Conservation (phyloP, 257 asterid genomes). For the Fraxinus pennsylvanica region DNA sequence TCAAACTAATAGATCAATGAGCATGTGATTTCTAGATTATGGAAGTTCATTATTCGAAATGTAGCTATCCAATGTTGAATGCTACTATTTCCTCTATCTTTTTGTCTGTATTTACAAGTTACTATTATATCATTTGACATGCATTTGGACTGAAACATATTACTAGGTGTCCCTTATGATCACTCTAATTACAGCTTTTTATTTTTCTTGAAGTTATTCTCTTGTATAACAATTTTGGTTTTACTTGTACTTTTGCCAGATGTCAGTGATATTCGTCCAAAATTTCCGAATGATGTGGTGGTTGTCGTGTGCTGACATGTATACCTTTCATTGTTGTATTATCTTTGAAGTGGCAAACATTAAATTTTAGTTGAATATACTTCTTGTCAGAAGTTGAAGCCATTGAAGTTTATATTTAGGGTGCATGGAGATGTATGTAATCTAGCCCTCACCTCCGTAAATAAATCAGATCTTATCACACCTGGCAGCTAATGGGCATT, state of each 20-base stretch:
- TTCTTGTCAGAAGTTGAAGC: too few relatives aligned
- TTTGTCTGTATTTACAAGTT: not conserved
- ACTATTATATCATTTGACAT: not conserved
- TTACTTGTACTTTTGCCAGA: not conserved
- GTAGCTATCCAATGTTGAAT: not conserved
- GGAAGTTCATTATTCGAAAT: not conserved
- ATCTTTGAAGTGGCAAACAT: too few relatives aligned
- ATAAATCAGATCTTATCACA: too few relatives aligned
- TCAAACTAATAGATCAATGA: not conserved
- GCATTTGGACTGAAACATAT: not conserved
- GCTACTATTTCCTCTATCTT: not conserved
- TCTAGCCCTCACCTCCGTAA: too few relatives aligned
- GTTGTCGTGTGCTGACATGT: too few relatives aligned
- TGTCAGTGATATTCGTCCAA: not conserved
- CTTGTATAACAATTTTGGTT: not conserved
- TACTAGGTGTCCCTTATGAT: not conserved
- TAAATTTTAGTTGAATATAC: too few relatives aligned
- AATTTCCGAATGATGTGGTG: too few relatives aligned
- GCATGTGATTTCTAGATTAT: not conserved
- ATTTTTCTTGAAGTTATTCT: not conserved
- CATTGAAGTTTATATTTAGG: too few relatives aligned
- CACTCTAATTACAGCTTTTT: not conserved
- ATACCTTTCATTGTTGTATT: too few relatives aligned
- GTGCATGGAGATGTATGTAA: too few relatives aligned
- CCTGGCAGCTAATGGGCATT: too few relatives aligned